Evolutionary conservation across 148 eudicot species (phyloP), one percentile per base, ranked within the genome.

Genomic region (Linanthus parryae): DNA sequence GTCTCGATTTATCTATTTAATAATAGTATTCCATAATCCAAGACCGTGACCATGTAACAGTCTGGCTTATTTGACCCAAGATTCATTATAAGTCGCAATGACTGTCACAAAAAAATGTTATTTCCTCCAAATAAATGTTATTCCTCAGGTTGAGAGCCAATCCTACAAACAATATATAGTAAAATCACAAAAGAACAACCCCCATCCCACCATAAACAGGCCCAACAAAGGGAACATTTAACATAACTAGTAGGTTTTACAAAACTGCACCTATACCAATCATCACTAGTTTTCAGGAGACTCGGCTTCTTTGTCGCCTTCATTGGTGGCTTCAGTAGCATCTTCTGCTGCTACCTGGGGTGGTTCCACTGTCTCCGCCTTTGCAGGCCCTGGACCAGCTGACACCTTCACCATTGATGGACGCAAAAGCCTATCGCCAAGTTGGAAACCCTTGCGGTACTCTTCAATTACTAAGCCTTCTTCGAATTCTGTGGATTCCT

Each of bases 331-430:
- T 44, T 75, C 73, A 16, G 38, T 52, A 7, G 13, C 69, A 38
- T 58, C 52, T 48, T 70, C 74, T 27, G 54, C 48, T 27, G 54
- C 48, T 40, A 54, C 74, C 37, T 49, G 56, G 0, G 75, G 56
- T 31, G 70, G 59, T 43, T 64, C 81, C 11, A 38, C 31, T 13
- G 64, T 24, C 54, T 72, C 76, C 4, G 78, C 54, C 55, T 74
- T 76, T 46, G 76, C 64, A 7, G 89, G 89, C 21, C 96, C 96
- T 33, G 96, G 96, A 26, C 92, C 96, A 39, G 96, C 83, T 11
- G 94, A 88, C 18, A 88, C 96, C 65, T 88, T 88, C 68, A 88
- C 96, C 96, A 88, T 88, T 18, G 96, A 70, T 27, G 96, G 92
- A 22, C 92, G 78, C 33, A 88, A 60, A 48, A 84, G 94, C 35